Conservation (phyloP, 805 yeast genomes). For the Candida montana region DNA sequence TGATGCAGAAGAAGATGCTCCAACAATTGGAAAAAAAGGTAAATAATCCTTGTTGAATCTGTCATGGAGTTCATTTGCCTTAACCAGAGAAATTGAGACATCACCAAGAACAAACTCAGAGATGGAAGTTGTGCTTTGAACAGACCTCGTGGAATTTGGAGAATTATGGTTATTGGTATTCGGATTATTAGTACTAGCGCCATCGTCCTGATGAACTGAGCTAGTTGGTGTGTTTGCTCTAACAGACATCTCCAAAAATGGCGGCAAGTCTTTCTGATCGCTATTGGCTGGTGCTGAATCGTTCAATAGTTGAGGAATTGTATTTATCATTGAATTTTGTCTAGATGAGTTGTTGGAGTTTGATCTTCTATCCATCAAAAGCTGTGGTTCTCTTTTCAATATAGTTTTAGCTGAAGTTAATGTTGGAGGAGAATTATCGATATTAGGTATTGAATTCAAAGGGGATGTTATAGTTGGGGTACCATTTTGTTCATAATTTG, state of each 20-base stretch:
- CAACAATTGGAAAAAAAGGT: slow-evolving; percentile 74
- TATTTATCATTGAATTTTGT: slow-evolving; percentile 19
- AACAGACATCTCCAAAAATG: slow-evolving; percentile 37
- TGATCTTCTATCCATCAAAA: slow-evolving; percentile 31
- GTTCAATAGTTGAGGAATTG: slow-evolving; percentile 32
- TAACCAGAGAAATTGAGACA: slow-evolving; percentile 56
- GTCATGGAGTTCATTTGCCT: slow-evolving; percentile 69
- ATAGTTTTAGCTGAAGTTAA: slow-evolving; percentile 35
- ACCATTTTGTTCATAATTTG: slow-evolving; percentile 6
- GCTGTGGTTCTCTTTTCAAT: slow-evolving; percentile 39
- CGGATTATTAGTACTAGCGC: not conserved
- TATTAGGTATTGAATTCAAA: slow-evolving; percentile 8
- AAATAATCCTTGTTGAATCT: slow-evolving; percentile 61
- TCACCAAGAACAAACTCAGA: slow-evolving; percentile 74
- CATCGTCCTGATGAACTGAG: slow-evolving; percentile 4
- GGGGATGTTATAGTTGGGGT: slow-evolving; percentile 21
- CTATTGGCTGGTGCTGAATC: slow-evolving; percentile 39
- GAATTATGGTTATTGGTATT: slow-evolving; percentile 8
- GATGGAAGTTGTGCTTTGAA: slow-evolving; percentile 26
- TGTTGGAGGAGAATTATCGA: slow-evolving; percentile 14
- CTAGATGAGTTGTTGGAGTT: slow-evolving; percentile 18
- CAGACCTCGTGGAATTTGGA: slow-evolving; percentile 22
- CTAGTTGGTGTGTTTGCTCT: slow-evolving; percentile 29
- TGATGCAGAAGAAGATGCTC: slow-evolving; percentile 57
- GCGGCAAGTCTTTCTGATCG: slow-evolving; percentile 33